phyloP scores from a whole-genome alignment of 176 grass and related monocot species.

The Hordeum vulgare region MorexV3_pseudomolecules_assembly NC_058524.1:461898568-461899067 shows the following conservation, averaged over 20 bases:
- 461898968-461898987: too few species aligned
- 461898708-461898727: neutral
- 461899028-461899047: too few species aligned
- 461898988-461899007: too few species aligned
- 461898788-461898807: neutral
- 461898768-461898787: neutral
- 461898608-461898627: constrained; percentile 73
- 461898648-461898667: constrained; percentile 36
- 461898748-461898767: neutral
- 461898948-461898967: too few species aligned
- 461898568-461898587: constrained; percentile 75
- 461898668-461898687: constrained; percentile 22
- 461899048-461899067: too few species aligned
- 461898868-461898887: too few species aligned
- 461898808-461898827: neutral
- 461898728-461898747: neutral
- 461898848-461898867: neutral
- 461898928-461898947: too few species aligned
- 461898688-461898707: neutral
- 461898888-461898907: too few species aligned
- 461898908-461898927: too few species aligned
- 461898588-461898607: constrained; percentile 70
- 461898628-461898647: constrained; percentile 66
- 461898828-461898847: neutral
- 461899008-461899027: too few species aligned